Base-by-base conservation (phyloP, 257 asterid species). In the Solanum virginianum region DNA sequence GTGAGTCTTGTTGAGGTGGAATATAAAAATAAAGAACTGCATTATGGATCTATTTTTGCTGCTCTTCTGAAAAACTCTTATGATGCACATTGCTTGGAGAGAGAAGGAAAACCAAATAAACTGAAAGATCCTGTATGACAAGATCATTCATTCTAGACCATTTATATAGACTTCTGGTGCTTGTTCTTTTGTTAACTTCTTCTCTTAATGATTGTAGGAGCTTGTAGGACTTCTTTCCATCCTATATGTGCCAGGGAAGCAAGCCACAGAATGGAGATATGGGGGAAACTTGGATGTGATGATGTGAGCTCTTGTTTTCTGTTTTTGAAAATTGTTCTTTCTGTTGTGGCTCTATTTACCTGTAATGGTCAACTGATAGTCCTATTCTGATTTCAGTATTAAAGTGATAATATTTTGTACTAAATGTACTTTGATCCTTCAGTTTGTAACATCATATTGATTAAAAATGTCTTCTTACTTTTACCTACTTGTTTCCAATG, bases 241-340 rank as follows among this genome's bases (percentile, higher is more conserved):
- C 99, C 99, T 85, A 90, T 94, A 81, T 97, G 99, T 92, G 99
- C 98, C 49, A 91, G 99, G 92, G 99, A 97, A 88, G 98, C 98
- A 79, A 88, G 88, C 80, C 95, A 95, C 88, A 90, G 95, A 89
- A 93, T 97, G 98, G 98, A 97, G 93, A 95, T 97, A 86, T 97
- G 99, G 99, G 98, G 98, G 66, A 95, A 93, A 90, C 92, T 90
- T 87, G 98, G 96, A 90, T 91, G 92, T 90, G 98, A 95, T 85
- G 98, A 97, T 94, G 99, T 97, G 81, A 87, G 93, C 86, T 75
- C 82, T 75, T 24, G 57, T 87, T 81, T 39, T 63, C 55, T 68
- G 18, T 14, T 45, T 80, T 86, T 6, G 49, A 41, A 17, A 68
- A 45, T 66, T 74, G 16, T 66, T 51, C 14, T 49, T 49, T 45